Conservation (phyloP, 306 rosid genomes). For the Fragaria iinumae region DNA sequence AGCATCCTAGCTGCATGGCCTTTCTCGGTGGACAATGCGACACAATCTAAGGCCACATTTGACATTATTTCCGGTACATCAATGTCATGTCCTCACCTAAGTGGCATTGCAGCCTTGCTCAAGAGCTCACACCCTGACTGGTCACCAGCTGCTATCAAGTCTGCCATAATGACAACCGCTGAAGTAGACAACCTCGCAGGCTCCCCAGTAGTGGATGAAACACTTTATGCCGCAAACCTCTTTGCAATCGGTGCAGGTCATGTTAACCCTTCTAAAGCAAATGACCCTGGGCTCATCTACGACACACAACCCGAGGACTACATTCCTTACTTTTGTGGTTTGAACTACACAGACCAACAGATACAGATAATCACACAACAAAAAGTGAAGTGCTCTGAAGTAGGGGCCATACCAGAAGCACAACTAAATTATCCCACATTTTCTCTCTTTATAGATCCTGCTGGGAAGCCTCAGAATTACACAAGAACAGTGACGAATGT, state of each 20-base stretch:
- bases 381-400: constrained; percentile 28
- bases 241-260: constrained; percentile 56
- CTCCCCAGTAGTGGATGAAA: background rate
- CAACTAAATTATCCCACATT: constrained; percentile 54
- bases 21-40: constrained; percentile 27
- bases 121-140: constrained; percentile 58
- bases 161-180: constrained; percentile 33
- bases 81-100: constrained; percentile 58
- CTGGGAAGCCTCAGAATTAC: constrained; percentile 26
- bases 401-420: constrained; percentile 24
- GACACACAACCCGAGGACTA: constrained; percentile 43
- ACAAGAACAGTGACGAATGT: constrained; percentile 46
- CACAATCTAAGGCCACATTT: constrained; percentile 10
- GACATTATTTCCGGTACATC: constrained; percentile 50
- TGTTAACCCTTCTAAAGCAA: constrained; percentile 45
- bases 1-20: constrained; percentile 61
- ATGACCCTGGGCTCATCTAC: constrained; percentile 54
- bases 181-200: background rate
- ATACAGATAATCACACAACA: constrained; percentile 26
- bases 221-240: constrained; percentile 10
- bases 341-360: constrained; percentile 35
- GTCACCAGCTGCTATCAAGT: constrained; percentile 60
- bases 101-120: constrained; percentile 53
- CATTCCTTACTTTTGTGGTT: constrained; percentile 50
- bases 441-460: constrained; percentile 26